A percentile compares a stretch with the other conserved stretches of the same genome.
These are phyloP conservation scores for Emergomyces orientalis DNA, from an alignment of 2,329 filamentous ascomycete genomes.

Conservation along the genomic window DNA sequence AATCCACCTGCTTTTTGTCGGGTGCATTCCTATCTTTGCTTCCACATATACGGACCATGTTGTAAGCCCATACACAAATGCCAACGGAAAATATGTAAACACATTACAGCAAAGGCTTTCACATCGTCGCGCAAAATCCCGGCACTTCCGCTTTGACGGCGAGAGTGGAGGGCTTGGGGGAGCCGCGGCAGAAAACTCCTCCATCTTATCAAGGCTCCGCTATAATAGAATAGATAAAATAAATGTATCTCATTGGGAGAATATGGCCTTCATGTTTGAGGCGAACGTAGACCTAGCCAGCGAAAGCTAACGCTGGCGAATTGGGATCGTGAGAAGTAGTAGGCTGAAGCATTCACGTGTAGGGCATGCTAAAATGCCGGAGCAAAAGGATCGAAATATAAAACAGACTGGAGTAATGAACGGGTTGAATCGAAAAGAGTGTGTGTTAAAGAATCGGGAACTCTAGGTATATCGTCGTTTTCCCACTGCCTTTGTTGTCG, in stretches of 20 bases:
- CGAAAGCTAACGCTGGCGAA: too few species aligned
- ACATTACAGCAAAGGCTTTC: constrained; percentile 78
- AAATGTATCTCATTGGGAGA: background rate
- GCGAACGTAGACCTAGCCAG: background rate
- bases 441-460: background rate
- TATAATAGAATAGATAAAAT: background rate
- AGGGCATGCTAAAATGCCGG: background rate
- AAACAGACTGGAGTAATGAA: background rate
- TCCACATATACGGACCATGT: constrained; percentile 91
- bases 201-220: constrained; percentile 24
- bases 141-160: constrained; percentile 34
- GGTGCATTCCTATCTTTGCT: constrained; percentile 57
- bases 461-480: background rate
- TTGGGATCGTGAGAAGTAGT: background rate
- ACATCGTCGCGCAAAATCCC: constrained; percentile 41
- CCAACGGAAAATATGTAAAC: constrained; percentile 74
- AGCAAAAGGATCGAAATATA: background rate
- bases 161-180: constrained; percentile 31
- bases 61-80: constrained; percentile 82
- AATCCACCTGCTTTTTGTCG: constrained; percentile 41
- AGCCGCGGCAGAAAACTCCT: constrained; percentile 29
- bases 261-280: background rate
- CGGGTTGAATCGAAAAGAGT: background rate
- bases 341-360: background rate
- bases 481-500: background rate